Evolutionary conservation across 192 early-diverging fungal species (phyloP).

Genomic region (Mortierella antarctica): DNA sequence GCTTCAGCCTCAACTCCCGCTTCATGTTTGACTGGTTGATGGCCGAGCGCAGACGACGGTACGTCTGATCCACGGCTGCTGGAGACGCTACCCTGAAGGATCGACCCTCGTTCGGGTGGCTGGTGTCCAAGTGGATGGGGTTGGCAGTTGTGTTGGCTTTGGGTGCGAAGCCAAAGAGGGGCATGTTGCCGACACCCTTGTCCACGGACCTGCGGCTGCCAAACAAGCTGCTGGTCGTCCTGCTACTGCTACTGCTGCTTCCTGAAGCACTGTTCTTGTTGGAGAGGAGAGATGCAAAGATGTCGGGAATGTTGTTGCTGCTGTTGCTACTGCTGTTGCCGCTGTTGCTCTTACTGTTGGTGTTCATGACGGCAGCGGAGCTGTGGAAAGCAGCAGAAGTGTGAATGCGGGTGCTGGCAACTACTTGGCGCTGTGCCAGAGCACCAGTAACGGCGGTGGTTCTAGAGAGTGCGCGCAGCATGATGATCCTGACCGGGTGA

Average conservation of each 20-base stretch:
- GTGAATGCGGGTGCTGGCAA: slow-evolving; percentile 6
- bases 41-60: slow-evolving; percentile 28
- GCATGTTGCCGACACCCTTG: background rate
- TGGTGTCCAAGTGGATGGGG: slow-evolving; percentile 47
- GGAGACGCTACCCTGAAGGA: slow-evolving; percentile 32
- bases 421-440: slow-evolving; percentile 20
- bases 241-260: background rate
- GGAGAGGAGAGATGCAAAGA: slow-evolving; percentile 2
- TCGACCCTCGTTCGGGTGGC: slow-evolving; percentile 39
- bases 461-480: slow-evolving; percentile 34
- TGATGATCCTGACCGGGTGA: background rate
- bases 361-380: slow-evolving; percentile 4
- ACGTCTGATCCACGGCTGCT: slow-evolving; percentile 21
- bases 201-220: slow-evolving; percentile 1
- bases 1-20: slow-evolving; percentile 34
- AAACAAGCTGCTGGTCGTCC: slow-evolving; percentile 12
- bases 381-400: slow-evolving; percentile 27
- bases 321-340: slow-evolving; percentile 7
- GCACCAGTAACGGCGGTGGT: background rate
- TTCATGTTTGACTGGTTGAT: slow-evolving; percentile 49
- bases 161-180: slow-evolving; percentile 18
- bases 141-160: slow-evolving; percentile 47
- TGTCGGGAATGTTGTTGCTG: background rate
- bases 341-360: background rate
- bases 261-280: background rate